Conservation (phyloP, 2,329 filamentous ascomycete genomes). For the Cladophialophora yegresii region DNA sequence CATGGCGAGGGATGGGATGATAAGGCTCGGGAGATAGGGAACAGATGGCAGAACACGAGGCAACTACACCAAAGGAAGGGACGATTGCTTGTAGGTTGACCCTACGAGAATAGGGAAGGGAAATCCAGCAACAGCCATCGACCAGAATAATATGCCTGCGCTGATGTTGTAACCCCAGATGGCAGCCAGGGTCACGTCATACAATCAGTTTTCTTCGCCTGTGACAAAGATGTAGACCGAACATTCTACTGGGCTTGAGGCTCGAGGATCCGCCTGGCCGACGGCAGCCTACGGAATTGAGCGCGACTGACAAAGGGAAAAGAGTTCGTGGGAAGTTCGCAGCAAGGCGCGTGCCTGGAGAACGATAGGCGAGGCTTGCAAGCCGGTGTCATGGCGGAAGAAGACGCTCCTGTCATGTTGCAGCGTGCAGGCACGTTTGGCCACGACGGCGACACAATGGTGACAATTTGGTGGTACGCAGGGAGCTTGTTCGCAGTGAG, state of each 20-base stretch:
- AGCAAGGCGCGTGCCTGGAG: background rate
- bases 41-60: background rate
- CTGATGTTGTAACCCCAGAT: slow-evolving; percentile 8
- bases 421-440: slow-evolving; percentile 26
- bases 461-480: slow-evolving; percentile 18
- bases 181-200: slow-evolving; percentile 30
- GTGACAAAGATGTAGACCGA: slow-evolving; percentile 8
- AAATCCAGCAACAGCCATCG: slow-evolving; percentile 66
- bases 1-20: slow-evolving; percentile 39
- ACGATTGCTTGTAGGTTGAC: slow-evolving; percentile 30
- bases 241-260: slow-evolving; percentile 22
- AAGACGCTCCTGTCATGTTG: slow-evolving; percentile 27
- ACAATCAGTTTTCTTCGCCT: slow-evolving; percentile 9
- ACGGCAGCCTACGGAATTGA: slow-evolving; percentile 27
- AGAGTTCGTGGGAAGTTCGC: slow-evolving; percentile 2
- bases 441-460: slow-evolving; percentile 23
- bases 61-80: slow-evolving; percentile 15
- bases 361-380: slow-evolving; percentile 1
- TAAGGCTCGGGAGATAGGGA: slow-evolving; percentile 38
- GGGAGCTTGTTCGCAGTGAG: background rate
- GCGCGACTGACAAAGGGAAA: slow-evolving; percentile 9
- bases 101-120: slow-evolving; percentile 33
- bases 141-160: slow-evolving; percentile 50
- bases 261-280: background rate
- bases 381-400: background rate